Evolutionary conservation across 768 basidiomycete genomes (phyloP), one percentile per base, ranked within the genome.

Genomic region (Mycena crocata): DNA sequence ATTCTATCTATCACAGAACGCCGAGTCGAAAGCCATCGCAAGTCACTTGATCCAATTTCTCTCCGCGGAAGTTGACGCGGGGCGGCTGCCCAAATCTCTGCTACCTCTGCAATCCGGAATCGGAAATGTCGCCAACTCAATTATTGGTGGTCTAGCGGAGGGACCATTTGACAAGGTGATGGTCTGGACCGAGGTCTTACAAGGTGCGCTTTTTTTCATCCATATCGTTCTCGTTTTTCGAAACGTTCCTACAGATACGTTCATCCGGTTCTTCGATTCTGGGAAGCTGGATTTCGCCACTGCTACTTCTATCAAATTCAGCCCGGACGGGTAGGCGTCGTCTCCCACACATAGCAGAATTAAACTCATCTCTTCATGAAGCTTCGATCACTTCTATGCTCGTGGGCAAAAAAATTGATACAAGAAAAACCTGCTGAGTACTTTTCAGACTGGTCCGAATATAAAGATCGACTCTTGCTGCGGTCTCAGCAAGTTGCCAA

Each of bases 401-500:
- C 79, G 84, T 83, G 62, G 65, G 80, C 64, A 17, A n/a, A 50
- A 21, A 7, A 21, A 19, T 54, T 15, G 13, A 10, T 21, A 40
- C 31, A 45, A 26, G 2, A 3, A 13, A 17, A 21, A 3, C 26
- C 48, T 9, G 14, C 19, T n/a, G 23, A 1, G 6, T 37, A 4
- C 23, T 31, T 56, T 57, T 3, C 48, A 85, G 83, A 85, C 56
- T 85, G 84, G 84, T 71, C 72, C 0, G 74, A 77, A 32, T 85
- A 85, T 73, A 83, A 84, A 62, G 80, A 85, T 67, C 74, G 84
- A 1, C 80, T 85, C 0, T 76, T 85, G 19, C 79, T 85, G 8
- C 83, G 84, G 19, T 85, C 84, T 1, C 84, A 85, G 57, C 84
- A 85, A 71, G 84, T 85, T 4, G 84, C 84, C 58, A 85, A 85